phyloP scores from a whole-genome alignment of 805 yeast species.

The Nakazawaea holstii region DNA sequence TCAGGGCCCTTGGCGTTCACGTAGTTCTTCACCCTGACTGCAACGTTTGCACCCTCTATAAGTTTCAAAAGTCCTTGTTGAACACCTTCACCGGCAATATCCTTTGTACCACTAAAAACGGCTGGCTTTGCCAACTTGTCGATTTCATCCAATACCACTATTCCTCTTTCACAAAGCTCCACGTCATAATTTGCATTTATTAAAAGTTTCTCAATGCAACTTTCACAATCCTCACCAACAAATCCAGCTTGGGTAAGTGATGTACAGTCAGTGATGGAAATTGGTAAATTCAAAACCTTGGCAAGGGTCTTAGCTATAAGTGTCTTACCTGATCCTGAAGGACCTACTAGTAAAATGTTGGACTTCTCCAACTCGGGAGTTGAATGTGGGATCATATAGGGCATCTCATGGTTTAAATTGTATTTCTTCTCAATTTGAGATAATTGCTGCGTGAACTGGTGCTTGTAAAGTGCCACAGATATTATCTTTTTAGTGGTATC shows the following conservation, averaged over 20 bases:
- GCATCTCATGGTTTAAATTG: constrained; percentile 10
- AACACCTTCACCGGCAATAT: constrained; percentile 62
- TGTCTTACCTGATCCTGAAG: constrained; percentile 61
- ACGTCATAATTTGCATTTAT: constrained; percentile 47
- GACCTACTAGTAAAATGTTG: constrained; percentile 51
- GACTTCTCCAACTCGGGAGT: constrained; percentile 49
- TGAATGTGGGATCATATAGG: constrained; percentile 19
- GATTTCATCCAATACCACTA: constrained; percentile 54
- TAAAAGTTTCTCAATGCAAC: constrained; percentile 47
- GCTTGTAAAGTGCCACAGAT: constrained; percentile 58
- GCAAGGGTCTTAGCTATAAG: constrained; percentile 52
- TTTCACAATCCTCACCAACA: constrained; percentile 60
- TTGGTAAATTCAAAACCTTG: constrained; percentile 45
- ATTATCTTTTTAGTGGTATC: constrained; percentile 50
- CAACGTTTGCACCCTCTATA: constrained; percentile 50
- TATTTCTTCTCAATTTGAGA: not conserved
- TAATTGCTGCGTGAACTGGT: constrained; percentile 25
- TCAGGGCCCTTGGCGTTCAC: constrained; percentile 8
- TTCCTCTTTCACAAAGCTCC: constrained; percentile 48
- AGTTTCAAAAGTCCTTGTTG: constrained; percentile 55
- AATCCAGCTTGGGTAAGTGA: constrained; percentile 61
- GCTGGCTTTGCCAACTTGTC: constrained; percentile 51
- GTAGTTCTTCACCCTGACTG: constrained; percentile 30
- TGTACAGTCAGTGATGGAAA: constrained; percentile 57
- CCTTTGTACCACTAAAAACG: constrained; percentile 42